phyloP scores from a whole-genome alignment of 2,329 filamentous ascomycete species.

The Epichloe gansuensis region DNA sequence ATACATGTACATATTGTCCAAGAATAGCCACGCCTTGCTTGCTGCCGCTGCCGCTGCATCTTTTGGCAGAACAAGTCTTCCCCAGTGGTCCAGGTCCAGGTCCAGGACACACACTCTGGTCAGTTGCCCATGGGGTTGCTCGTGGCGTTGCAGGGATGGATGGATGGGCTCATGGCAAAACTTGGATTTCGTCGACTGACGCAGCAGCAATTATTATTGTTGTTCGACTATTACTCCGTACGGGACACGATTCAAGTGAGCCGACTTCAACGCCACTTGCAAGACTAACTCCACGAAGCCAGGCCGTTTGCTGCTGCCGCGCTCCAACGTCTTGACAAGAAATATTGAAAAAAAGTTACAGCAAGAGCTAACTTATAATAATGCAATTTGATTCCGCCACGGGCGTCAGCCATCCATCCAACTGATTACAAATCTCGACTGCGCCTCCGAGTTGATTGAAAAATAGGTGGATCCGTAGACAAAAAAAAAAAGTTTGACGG shows the following conservation, averaged over 20 bases:
- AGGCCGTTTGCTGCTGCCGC: not conserved
- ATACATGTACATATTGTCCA: not conserved
- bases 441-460: not conserved
- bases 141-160: slow-evolving; percentile 4
- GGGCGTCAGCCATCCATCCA: too few relatives aligned
- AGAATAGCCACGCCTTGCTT: slow-evolving; percentile 1
- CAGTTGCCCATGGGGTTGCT: slow-evolving; percentile 5
- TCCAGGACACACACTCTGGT: not conserved
- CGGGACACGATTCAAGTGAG: not conserved
- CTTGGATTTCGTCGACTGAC: slow-evolving; percentile 3
- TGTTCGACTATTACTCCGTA: not conserved
- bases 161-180: not conserved
- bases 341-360: not conserved
- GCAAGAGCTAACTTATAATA: not conserved
- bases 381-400: not conserved
- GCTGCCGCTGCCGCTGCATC: too few relatives aligned
- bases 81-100: not conserved
- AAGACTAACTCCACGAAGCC: not conserved
- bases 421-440: too few relatives aligned
- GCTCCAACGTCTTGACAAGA: not conserved
- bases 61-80: not conserved
- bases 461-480: too few relatives aligned
- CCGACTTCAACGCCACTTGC: not conserved
- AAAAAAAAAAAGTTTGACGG: not conserved
- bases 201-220: not conserved